Percentiles rank a stretch among this genome's conserved stretches.
These are phyloP conservation scores for Aspergillus unguis DNA, from an alignment of 2,329 filamentous ascomycete genomes.

Conservation along the genomic window DNA sequence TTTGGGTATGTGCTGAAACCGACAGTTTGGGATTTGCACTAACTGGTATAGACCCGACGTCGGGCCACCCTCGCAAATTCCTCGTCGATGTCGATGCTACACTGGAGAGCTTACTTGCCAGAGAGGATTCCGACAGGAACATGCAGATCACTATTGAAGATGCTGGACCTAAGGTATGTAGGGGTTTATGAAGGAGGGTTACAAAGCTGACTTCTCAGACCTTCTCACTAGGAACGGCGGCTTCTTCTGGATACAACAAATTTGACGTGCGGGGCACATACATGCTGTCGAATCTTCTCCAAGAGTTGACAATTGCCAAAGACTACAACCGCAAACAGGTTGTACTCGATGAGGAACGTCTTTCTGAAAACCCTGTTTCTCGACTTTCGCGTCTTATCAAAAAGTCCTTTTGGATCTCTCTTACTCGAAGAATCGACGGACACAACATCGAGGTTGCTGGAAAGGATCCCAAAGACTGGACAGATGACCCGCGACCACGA, in stretches of 20 bases:
- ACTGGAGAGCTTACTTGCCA: conserved; percentile 70
- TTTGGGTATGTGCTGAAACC: conserved; percentile 37
- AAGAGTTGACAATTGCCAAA: conserved; percentile 89
- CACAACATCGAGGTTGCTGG: conserved; percentile 76
- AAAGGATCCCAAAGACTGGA: conserved; percentile 93
- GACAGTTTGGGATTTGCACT: conserved; percentile 4
- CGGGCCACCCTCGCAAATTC: conserved; percentile 70
- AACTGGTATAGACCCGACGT: conserved; percentile 63
- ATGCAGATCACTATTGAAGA: conserved; percentile 98
- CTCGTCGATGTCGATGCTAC: conserved; percentile 83
- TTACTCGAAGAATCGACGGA: conserved; percentile 87
- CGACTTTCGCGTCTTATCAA: conserved; percentile 81
- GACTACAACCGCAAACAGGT: conserved; percentile 87
- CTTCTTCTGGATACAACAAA: conserved; percentile 78
- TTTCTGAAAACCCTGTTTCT: conserved; percentile 94
- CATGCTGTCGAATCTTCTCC: conserved; percentile 92
- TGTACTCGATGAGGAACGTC: conserved; percentile 80
- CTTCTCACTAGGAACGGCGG: conserved; percentile 77
- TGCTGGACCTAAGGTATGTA: conserved; percentile 74
- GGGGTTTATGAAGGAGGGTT: background rate
- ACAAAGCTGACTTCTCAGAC: conserved; percentile 51
- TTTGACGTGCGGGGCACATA: conserved; percentile 95
- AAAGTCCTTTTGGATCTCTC: conserved; percentile 85
- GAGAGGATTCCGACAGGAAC: conserved; percentile 91
- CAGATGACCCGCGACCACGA: conserved; percentile 77